A percentile compares a stretch with the other conserved stretches of the same genome.
These are phyloP conservation scores for Suillus spraguei DNA, from an alignment of 768 basidiomycete species.

Conservation along the genomic window DNA sequence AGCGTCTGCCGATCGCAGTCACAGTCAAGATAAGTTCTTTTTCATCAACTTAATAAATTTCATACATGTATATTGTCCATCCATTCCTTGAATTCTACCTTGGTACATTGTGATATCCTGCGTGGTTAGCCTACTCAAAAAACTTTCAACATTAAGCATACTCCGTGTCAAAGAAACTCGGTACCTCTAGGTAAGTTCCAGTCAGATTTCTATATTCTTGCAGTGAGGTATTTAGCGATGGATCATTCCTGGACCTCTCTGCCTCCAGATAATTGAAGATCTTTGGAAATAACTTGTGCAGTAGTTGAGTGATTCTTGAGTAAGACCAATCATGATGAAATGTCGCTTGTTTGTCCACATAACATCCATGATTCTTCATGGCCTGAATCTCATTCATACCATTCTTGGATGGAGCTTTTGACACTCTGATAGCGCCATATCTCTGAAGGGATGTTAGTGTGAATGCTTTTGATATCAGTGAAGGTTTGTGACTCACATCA, in stretches of 20 bases:
- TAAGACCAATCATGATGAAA: not conserved
- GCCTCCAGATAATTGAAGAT: not conserved
- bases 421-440: not conserved
- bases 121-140: not conserved
- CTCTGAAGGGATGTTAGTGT: not conserved
- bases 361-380: constrained; percentile 7
- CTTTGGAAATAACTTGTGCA: not conserved
- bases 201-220: not conserved
- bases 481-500: constrained; percentile 1
- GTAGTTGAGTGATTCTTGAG: not conserved
- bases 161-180: not conserved
- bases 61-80: not conserved
- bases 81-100: not conserved
- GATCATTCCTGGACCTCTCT: not conserved
- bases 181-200: not conserved
- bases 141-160: not conserved
- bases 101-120: not conserved
- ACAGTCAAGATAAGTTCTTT: not conserved
- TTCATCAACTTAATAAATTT: not conserved
- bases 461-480: not conserved
- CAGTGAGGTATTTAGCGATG: too few relatives aligned
- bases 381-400: not conserved
- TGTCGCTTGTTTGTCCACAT: not conserved
- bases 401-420: not conserved
- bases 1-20: not conserved